Base-by-base conservation (phyloP, 192 early-diverging fungal species). In the Entophlyctis luteolus region DNA sequence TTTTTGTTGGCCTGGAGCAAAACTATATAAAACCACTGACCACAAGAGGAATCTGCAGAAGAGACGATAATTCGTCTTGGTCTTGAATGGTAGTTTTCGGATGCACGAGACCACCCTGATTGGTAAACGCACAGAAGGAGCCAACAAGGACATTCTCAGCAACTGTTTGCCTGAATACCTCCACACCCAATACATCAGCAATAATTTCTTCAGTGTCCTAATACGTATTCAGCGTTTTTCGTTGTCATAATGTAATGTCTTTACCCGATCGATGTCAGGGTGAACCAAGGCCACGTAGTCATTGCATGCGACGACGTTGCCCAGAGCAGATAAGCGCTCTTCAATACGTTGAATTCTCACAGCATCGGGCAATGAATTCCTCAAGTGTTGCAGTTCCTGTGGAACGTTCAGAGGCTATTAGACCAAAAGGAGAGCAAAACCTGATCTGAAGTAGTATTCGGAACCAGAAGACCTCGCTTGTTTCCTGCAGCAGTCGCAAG, bases 231-330 rank as follows among this genome's bases (percentile, higher is more conserved):
- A 5, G 50, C 10, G 16, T 16, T 53, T 25, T 53, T 25, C 0
- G 10, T 27, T 27, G 10, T 25, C 14, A 53, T 53, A 0, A 22
- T 53, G 16, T 27, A 6, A 53, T 62, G 42, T 18, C 63, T 58
- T 49, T 57, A 79, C 78, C 50, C 92, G 81, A 77, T 99, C 96
- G 56, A 99, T 87, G 75, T 99, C 96, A 20, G 96, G 96, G 72
- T 99, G 96, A 22, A 98, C 93, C 29, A 99, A 84, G 2, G 96
- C 96, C 34, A 96, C 95, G 72, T 99, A 96, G 74, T 99, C 96
- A 75, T 99, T 99, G 83, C 96, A 99, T 22, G 93, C 94, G 83
- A 99, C 95, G 20, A 99, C 96, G 78, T 99, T 99, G 48, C 96
- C 96, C 27, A 99, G 81, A 25, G 96, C 96, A 32, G 93, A 96